Percentiles rank a stretch among this genome's conserved stretches.
Conservation (phyloP, 306 rosid genomes). For the apple (Malus domestica) region ASM211411v1 NC_041799.1:6076501-6077000, state of each 20-base stretch:
- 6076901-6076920: conserved; percentile 8
- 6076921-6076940: background rate
- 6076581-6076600: background rate
- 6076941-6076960: conserved; percentile 35
- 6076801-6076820: background rate
- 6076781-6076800: background rate
- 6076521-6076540: background rate
- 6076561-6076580: background rate
- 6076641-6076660: background rate
- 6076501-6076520: background rate
- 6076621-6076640: background rate
- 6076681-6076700: background rate
- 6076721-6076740: background rate
- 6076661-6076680: background rate
- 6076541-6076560: background rate
- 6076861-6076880: background rate
- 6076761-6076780: background rate
- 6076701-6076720: background rate
- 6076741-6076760: background rate
- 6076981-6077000: conserved; percentile 23
- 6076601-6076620: background rate
- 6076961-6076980: conserved; percentile 38
- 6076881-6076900: conserved; percentile 5
- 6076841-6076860: background rate
- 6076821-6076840: background rate